Percentiles rank a stretch among this genome's conserved stretches.
phyloP scores from a whole-genome alignment of 2,329 filamentous ascomycete genomes.

The Fusarium citri region DNA sequence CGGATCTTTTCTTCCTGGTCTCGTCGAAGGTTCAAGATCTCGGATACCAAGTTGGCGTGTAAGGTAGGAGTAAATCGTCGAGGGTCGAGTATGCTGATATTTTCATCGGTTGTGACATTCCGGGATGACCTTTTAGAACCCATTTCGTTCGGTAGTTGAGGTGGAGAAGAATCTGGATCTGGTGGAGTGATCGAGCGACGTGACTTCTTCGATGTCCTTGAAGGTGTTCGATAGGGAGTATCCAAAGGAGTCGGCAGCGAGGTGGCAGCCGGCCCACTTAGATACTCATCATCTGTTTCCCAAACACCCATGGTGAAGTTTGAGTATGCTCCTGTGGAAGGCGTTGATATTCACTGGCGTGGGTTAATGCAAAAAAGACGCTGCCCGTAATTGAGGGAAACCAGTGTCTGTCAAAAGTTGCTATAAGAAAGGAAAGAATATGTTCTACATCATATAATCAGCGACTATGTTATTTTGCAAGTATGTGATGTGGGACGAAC shows the following conservation, averaged over 20 bases:
- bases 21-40: constrained; percentile 86
- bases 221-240: constrained; percentile 79
- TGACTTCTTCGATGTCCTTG: constrained; percentile 70
- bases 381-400: not conserved
- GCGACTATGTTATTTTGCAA: not conserved
- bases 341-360: not conserved
- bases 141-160: constrained; percentile 58
- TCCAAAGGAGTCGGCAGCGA: constrained; percentile 77
- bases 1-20: constrained; percentile 92
- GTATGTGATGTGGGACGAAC: not conserved
- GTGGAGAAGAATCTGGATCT: constrained; percentile 68
- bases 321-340: not conserved
- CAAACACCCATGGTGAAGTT: constrained; percentile 63
- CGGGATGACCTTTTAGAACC: constrained; percentile 64
- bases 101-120: constrained; percentile 74
- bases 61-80: constrained; percentile 94
- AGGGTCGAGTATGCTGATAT: constrained; percentile 82
- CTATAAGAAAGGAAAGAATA: not conserved
- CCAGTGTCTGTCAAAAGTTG: not conserved
- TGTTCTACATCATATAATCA: not conserved
- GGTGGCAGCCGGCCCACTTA: constrained; percentile 63
- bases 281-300: constrained; percentile 73
- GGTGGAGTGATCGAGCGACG: constrained; percentile 76
- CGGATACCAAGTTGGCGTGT: constrained; percentile 92
- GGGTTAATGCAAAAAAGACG: not conserved